phyloP scores from a whole-genome alignment of 768 basidiomycete species.

The Russula griseocarnosa region DNA sequence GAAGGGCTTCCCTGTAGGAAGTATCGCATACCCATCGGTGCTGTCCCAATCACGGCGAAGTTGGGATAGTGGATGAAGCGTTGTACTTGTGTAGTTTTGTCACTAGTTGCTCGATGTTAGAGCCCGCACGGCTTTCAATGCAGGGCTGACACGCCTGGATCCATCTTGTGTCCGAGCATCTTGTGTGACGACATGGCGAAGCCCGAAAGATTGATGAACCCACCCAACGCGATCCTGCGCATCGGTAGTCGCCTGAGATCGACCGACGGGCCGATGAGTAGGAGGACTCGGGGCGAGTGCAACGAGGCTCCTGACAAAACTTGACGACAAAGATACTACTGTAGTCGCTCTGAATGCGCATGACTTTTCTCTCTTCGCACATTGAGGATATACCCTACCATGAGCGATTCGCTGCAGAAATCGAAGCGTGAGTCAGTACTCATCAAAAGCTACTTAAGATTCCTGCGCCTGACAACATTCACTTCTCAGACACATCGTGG shows the following conservation, averaged over 20 bases:
- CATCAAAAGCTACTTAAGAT: background rate
- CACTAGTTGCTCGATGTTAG: background rate
- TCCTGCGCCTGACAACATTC: background rate
- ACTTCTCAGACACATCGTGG: too few relatives aligned
- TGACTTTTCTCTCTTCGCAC: too few relatives aligned
- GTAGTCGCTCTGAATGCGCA: too few relatives aligned
- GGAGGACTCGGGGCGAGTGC: background rate
- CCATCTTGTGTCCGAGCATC: background rate
- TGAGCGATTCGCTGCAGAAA: background rate
- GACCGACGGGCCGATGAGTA: background rate
- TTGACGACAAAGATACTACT: background rate
- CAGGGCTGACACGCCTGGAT: background rate
- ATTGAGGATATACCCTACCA: too few relatives aligned
- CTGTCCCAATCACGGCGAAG: background rate
- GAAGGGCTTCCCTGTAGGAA: background rate
- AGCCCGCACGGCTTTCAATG: background rate
- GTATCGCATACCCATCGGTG: too few relatives aligned
- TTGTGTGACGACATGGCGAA: background rate
- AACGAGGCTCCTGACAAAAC: background rate
- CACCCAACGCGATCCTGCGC: background rate
- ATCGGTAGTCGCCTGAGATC: background rate
- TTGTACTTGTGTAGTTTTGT: background rate
- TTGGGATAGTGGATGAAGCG: background rate
- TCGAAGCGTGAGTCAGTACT: background rate
- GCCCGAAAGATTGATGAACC: background rate